Percentiles rank a stretch among this genome's conserved stretches.
These are phyloP conservation scores for Tulasnella sp. DNA, from an alignment of 768 basidiomycete species.

Conservation along the genomic window DNA sequence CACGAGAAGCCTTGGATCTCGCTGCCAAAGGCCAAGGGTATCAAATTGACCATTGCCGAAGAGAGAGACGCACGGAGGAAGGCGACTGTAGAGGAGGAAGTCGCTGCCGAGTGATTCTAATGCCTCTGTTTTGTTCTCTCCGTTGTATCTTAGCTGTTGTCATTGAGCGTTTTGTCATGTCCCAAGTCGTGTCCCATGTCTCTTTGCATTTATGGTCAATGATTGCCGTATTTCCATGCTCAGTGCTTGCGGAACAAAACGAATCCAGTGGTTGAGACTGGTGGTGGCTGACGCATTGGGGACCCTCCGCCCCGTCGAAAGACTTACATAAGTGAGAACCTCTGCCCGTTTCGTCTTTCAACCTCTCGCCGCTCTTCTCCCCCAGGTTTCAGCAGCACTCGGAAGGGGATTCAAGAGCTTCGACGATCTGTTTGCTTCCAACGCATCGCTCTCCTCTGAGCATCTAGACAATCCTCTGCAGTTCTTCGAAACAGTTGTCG, in stretches of 20 bases:
- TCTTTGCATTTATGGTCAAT: not conserved
- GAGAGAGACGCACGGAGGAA: conserved; percentile 90
- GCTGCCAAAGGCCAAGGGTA: conserved; percentile 94
- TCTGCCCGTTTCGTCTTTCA: not conserved
- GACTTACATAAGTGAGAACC: not conserved
- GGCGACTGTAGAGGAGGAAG: conserved; percentile 25
- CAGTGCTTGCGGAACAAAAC: not conserved
- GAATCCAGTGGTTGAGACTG: not conserved
- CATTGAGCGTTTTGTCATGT: not conserved
- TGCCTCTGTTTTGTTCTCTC: not conserved
- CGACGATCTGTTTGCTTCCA: not conserved
- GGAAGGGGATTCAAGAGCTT: not conserved
- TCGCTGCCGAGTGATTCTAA: not conserved
- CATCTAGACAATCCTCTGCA: not conserved
- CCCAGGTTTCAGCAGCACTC: not conserved
- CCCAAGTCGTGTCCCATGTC: not conserved
- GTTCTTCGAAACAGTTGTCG: not conserved
- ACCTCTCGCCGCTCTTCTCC: not conserved
- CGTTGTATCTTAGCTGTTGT: not conserved
- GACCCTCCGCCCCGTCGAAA: not conserved
- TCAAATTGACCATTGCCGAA: conserved; percentile 93
- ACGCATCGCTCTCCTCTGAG: not conserved
- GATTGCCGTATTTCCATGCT: not conserved
- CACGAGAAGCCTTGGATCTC: conserved; percentile 95
- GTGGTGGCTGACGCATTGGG: not conserved